Conservation (phyloP, 495 filamentous ascomycete species). For the Aspergillus avenaceus region DNA sequence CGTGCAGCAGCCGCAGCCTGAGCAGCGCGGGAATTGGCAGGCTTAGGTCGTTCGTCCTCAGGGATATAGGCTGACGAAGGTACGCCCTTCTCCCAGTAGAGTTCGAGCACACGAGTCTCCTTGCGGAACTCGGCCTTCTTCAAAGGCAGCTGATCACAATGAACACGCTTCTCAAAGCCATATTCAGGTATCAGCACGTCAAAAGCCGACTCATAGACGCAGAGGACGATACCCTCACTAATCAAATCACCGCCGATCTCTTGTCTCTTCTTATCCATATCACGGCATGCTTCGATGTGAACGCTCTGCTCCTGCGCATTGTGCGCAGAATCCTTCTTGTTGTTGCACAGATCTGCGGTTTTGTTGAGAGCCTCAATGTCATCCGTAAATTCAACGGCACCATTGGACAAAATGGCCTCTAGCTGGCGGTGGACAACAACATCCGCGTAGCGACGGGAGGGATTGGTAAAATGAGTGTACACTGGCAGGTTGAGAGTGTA, state of each 20-base stretch:
- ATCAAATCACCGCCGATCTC: conserved; percentile 88
- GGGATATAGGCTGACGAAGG: conserved; percentile 94
- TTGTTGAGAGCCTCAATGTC: conserved; percentile 85
- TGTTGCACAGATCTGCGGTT: conserved; percentile 94
- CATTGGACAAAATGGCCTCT: conserved; percentile 79
- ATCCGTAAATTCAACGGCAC: conserved; percentile 79
- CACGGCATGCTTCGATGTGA: conserved; percentile 94
- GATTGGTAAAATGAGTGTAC: conserved; percentile 97
- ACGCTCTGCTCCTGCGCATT: conserved; percentile 98
- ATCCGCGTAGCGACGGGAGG: conserved; percentile 91
- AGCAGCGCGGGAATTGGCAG: conserved; percentile 52
- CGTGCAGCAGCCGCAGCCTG: conserved; percentile 73
- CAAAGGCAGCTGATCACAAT: conserved; percentile 94
- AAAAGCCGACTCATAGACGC: conserved; percentile 98
- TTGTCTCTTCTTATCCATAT: conserved; percentile 83
- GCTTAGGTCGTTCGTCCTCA: conserved; percentile 91
- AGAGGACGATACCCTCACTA: conserved; percentile 93
- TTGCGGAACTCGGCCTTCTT: conserved; percentile 99
- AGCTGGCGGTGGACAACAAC: conserved; percentile 94
- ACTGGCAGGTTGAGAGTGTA: conserved; percentile 89
- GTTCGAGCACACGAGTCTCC: conserved; percentile 84
- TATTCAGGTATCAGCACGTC: conserved; percentile 98
- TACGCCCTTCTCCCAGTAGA: conserved; percentile 99
- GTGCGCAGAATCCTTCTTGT: conserved; percentile 97
- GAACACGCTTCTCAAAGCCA: conserved; percentile 98